Percentiles rank a stretch among this genome's conserved stretches.
phyloP scores from a whole-genome alignment of 345 rosid genomes.

The Orychophragmus violaceus region DNA sequence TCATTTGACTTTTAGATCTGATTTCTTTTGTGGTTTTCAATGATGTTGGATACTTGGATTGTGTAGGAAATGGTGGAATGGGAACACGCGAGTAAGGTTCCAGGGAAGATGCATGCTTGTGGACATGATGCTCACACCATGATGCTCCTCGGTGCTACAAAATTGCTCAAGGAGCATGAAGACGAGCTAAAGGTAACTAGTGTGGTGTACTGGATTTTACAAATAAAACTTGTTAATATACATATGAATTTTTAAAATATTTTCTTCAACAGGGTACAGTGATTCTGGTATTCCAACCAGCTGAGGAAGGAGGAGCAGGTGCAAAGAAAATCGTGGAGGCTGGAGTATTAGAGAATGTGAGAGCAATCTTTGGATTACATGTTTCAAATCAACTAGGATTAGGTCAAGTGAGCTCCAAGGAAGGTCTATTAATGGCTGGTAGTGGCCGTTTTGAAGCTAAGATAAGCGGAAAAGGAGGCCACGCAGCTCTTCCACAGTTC shows the following conservation, averaged over 20 bases:
- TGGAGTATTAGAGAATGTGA: slow-evolving; percentile 57
- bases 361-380: slow-evolving; percentile 69
- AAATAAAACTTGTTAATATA: neutral
- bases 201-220: neutral
- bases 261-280: slow-evolving; percentile 55
- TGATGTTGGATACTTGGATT: too few species aligned
- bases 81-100: slow-evolving; percentile 69
- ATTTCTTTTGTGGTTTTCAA: too few species aligned
- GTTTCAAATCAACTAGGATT: too few species aligned
- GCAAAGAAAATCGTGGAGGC: slow-evolving; percentile 62
- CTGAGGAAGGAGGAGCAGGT: slow-evolving; percentile 89
- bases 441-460: slow-evolving; percentile 26
- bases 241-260: neutral
- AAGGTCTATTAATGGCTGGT: slow-evolving; percentile 63
- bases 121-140: slow-evolving; percentile 81
- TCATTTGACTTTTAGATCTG: too few species aligned
- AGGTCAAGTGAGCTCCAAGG: slow-evolving; percentile 47
- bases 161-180: slow-evolving; percentile 55
- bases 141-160: slow-evolving; percentile 81
- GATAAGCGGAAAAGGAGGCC: too few species aligned
- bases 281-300: slow-evolving; percentile 79
- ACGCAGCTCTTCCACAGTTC: slow-evolving; percentile 74
- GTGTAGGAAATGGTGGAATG: slow-evolving; percentile 81
- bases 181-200: slow-evolving; percentile 6
- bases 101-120: slow-evolving; percentile 87